phyloP scores from a whole-genome alignment of 345 rosid species.

The Turritis glabra region DNA sequence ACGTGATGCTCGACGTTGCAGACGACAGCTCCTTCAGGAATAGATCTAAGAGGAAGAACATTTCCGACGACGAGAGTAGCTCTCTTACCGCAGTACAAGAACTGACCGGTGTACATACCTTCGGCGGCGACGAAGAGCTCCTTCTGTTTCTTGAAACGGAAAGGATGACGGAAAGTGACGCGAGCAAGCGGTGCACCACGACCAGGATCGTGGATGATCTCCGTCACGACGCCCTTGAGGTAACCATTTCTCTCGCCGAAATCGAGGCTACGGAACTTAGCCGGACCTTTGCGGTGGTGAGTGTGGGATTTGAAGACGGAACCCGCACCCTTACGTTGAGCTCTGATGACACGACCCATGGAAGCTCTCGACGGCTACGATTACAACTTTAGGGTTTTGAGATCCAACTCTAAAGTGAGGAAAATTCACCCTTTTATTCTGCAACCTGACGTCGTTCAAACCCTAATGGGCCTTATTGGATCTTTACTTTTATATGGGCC shows the following conservation, averaged over 20 bases:
- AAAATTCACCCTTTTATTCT: background rate
- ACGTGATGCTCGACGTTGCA: slow-evolving; percentile 79
- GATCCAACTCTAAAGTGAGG: background rate
- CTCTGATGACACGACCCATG: slow-evolving; percentile 79
- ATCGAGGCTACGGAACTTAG: slow-evolving; percentile 68
- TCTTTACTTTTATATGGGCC: background rate
- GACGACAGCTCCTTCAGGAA: slow-evolving; percentile 78
- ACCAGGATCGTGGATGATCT: slow-evolving; percentile 74
- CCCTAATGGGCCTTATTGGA: slow-evolving; percentile 14
- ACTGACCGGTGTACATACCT: slow-evolving; percentile 67
- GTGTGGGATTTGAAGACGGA: slow-evolving; percentile 77
- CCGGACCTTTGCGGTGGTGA: slow-evolving; percentile 80
- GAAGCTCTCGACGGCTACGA: slow-evolving; percentile 27
- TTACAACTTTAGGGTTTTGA: slow-evolving; percentile 15
- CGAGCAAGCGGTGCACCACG: slow-evolving; percentile 74
- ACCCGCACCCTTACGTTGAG: slow-evolving; percentile 77
- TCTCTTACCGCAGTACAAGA: slow-evolving; percentile 57
- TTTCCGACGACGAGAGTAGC: slow-evolving; percentile 58
- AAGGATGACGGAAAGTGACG: slow-evolving; percentile 69
- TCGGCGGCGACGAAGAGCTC: slow-evolving; percentile 71
- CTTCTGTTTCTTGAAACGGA: slow-evolving; percentile 72
- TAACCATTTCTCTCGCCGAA: slow-evolving; percentile 74
- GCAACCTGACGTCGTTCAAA: background rate
- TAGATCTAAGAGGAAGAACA: slow-evolving; percentile 53
- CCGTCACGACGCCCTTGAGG: slow-evolving; percentile 64